Percentiles rank a stretch among this genome's conserved stretches.
These are phyloP conservation scores for Cephaloascus albidus DNA, from an alignment of 805 yeast genomes.

Conservation along the genomic window DNA sequence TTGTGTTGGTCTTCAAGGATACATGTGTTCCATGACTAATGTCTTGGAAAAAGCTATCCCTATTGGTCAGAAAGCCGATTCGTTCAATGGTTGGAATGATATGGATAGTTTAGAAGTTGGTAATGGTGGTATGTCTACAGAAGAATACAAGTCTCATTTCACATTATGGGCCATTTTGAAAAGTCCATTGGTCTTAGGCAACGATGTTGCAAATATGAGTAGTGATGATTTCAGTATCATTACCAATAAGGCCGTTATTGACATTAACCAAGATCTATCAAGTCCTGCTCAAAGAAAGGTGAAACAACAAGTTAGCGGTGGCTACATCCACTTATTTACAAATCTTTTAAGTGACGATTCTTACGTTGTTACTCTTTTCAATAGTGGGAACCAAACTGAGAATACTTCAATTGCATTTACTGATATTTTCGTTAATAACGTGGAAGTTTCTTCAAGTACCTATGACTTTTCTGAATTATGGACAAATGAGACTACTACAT, in stretches of 20 bases:
- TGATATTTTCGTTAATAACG: too few relatives aligned
- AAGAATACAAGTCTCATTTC: slow-evolving; percentile 17
- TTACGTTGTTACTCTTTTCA: too few relatives aligned
- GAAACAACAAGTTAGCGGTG: too few relatives aligned
- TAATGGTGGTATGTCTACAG: slow-evolving; percentile 15
- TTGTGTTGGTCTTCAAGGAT: slow-evolving; percentile 14
- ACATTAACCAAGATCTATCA: slow-evolving; percentile 15
- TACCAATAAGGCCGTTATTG: too few relatives aligned
- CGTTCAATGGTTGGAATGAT: slow-evolving; percentile 18
- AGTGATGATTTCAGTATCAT: slow-evolving; percentile 10
- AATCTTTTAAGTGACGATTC: too few relatives aligned
- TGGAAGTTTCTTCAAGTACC: too few relatives aligned
- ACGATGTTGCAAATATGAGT: slow-evolving; percentile 11
- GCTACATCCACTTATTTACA: too few relatives aligned
- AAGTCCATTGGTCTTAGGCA: slow-evolving; percentile 17
- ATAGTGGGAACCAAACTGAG: too few relatives aligned
- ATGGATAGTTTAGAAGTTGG: slow-evolving; percentile 19
- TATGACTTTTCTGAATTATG: too few relatives aligned
- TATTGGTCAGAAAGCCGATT: slow-evolving; percentile 13
- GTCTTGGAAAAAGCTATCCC: slow-evolving; percentile 18
- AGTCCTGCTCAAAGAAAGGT: slow-evolving; percentile 8
- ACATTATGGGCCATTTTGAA: slow-evolving; percentile 19
- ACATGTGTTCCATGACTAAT: slow-evolving; percentile 16
- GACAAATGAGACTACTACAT: too few relatives aligned
- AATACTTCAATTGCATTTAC: too few relatives aligned